These are phyloP conservation scores for Neonectria magnoliae DNA, from an alignment of 2,329 filamentous ascomycete species.

Conservation along the genomic window DNA sequence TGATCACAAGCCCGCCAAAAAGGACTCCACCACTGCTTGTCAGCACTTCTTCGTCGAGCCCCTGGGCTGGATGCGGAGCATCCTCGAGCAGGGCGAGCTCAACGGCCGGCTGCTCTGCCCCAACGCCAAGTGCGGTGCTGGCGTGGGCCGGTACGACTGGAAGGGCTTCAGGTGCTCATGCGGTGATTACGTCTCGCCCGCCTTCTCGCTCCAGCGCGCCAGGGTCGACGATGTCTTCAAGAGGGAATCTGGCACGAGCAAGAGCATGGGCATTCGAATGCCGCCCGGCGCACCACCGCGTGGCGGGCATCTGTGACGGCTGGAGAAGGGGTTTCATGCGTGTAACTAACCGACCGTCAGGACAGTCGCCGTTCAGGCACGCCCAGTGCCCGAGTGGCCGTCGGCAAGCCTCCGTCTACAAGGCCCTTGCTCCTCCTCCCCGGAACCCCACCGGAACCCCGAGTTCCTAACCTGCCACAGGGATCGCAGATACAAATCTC, in stretches of 20 bases:
- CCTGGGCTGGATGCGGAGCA: slow-evolving; percentile 91
- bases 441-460: slow-evolving; percentile 5
- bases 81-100: slow-evolving; percentile 81
- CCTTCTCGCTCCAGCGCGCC: slow-evolving; percentile 84
- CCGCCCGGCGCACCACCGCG: slow-evolving; percentile 56
- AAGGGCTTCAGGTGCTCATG: slow-evolving; percentile 94
- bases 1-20: slow-evolving; percentile 61
- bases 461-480: neutral
- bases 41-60: slow-evolving; percentile 93
- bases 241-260: slow-evolving; percentile 33
- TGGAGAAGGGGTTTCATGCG: neutral
- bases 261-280: slow-evolving; percentile 62
- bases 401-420: slow-evolving; percentile 1
- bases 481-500: neutral
- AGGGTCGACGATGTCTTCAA: slow-evolving; percentile 75
- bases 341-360: neutral
- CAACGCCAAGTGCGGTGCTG: slow-evolving; percentile 78
- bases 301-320: slow-evolving; percentile 48
- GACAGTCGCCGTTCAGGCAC: neutral
- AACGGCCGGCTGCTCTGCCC: slow-evolving; percentile 89
- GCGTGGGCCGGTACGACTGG: slow-evolving; percentile 95
- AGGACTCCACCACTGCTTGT: slow-evolving; percentile 59
- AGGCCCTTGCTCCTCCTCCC: neutral
- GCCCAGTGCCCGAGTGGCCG: slow-evolving; percentile 7
- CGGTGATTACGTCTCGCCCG: slow-evolving; percentile 88